phyloP scores from a whole-genome alignment of 148 eudicot genomes.

The Pouteria glomerata region DNA sequence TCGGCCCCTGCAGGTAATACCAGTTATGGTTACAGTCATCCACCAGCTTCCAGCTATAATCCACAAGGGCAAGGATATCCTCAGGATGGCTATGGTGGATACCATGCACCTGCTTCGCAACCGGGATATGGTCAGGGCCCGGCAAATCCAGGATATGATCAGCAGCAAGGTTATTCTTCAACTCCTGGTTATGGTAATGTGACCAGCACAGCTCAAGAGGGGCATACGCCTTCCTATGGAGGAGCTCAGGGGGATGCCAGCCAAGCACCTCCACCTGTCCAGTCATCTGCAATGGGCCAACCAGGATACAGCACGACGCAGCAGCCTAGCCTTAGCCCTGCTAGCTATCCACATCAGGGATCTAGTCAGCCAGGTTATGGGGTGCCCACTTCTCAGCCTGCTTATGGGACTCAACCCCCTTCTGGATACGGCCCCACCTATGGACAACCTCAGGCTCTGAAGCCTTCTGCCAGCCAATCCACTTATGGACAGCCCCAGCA shows the following conservation, averaged over 20 bases:
- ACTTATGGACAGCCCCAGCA: conserved; percentile 81
- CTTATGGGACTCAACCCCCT: conserved; percentile 53
- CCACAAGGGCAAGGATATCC: conserved; percentile 62
- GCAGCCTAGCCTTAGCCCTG: conserved; percentile 46
- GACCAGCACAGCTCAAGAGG: conserved; percentile 48
- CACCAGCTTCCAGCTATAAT: conserved; percentile 35
- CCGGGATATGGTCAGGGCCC: conserved; percentile 52
- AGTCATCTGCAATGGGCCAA: conserved; percentile 39
- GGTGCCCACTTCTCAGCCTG: conserved; percentile 51
- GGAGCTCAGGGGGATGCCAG: conserved; percentile 59
- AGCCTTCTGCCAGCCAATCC: conserved; percentile 48
- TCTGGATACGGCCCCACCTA: conserved; percentile 54
- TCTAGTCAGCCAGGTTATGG: conserved; percentile 62
- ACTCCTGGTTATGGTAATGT: conserved; percentile 43
- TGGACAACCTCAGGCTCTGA: conserved; percentile 64
- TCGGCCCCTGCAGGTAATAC: conserved; percentile 29
- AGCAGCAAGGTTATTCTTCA: conserved; percentile 54
- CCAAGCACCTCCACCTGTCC: conserved; percentile 54
- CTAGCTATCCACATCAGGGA: conserved; percentile 48
- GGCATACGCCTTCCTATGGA: conserved; percentile 54
- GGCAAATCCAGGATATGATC: conserved; percentile 59
- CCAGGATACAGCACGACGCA: conserved; percentile 46
- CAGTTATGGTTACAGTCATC: conserved; percentile 44
- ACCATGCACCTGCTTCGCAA: conserved; percentile 45
- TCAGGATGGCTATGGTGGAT: conserved; percentile 79